A percentile compares a stretch with the other conserved stretches of the same genome.
Conservation (phyloP, 2,329 filamentous ascomycete species). For the Lanzia echinophila region DNA sequence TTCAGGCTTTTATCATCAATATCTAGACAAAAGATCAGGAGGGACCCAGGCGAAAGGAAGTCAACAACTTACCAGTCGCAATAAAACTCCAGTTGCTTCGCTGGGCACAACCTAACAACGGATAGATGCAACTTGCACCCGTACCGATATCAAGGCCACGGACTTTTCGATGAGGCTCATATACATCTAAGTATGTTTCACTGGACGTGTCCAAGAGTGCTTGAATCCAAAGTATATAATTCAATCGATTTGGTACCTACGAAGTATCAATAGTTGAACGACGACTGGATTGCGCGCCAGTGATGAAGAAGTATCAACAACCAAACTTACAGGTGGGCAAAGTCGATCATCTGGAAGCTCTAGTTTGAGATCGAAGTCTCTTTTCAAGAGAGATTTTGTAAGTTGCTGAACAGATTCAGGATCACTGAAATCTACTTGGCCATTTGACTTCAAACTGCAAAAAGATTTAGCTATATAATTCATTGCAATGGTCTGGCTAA, state of each 20-base stretch:
- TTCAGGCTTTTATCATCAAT: conserved; percentile 65
- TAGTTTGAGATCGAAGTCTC: conserved; percentile 67
- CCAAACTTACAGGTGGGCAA: conserved; percentile 65
- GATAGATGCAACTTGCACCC: conserved; percentile 87
- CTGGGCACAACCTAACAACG: conserved; percentile 67
- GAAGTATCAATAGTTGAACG: too few relatives aligned
- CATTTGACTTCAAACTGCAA: conserved; percentile 43
- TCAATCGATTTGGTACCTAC: conserved; percentile 62
- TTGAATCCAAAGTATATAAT: conserved; percentile 88
- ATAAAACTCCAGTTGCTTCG: conserved; percentile 65
- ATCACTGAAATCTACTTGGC: conserved; percentile 73
- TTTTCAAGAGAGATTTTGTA: conserved; percentile 68
- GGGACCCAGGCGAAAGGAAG: conserved; percentile 16
- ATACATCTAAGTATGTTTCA: conserved; percentile 38
- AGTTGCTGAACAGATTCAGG: conserved; percentile 71
- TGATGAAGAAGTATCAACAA: background rate
- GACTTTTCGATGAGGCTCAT: conserved; percentile 48
- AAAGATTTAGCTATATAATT: conserved; percentile 11
- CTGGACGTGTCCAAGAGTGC: conserved; percentile 63
- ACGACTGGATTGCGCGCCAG: too few relatives aligned
- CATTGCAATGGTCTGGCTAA: background rate
- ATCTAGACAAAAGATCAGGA: conserved; percentile 42
- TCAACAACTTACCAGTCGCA: conserved; percentile 49
- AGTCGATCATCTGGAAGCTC: conserved; percentile 70
- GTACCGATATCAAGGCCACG: conserved; percentile 81